These are phyloP conservation scores for Myriangium duriaei DNA, from an alignment of 2,329 filamentous ascomycete genomes.

Conservation along the genomic window DNA sequence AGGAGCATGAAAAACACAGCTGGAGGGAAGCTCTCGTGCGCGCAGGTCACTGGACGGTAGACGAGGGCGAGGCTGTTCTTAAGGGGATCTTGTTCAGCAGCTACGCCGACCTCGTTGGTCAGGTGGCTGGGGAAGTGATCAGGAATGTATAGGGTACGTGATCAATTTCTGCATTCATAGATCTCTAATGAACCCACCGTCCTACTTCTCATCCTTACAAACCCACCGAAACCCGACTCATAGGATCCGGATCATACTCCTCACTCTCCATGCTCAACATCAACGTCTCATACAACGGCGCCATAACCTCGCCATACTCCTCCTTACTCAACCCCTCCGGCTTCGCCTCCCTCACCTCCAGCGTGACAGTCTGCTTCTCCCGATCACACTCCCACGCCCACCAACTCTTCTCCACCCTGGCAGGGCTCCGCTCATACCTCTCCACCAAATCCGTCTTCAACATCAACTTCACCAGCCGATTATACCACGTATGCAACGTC, in stretches of 20 bases:
- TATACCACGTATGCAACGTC: constrained; percentile 26
- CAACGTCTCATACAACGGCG: constrained; percentile 25
- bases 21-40: constrained; percentile 60
- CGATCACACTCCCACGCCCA: constrained; percentile 28
- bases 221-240: constrained; percentile 11
- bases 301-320: constrained; percentile 26
- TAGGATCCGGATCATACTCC: constrained; percentile 27
- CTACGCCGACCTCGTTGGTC: constrained; percentile 50
- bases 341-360: constrained; percentile 19
- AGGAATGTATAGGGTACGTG: constrained; percentile 10
- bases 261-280: constrained; percentile 25
- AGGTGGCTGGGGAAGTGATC: constrained; percentile 25
- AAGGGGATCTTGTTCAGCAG: constrained; percentile 67
- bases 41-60: constrained; percentile 67
- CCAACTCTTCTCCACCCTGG: constrained; percentile 24
- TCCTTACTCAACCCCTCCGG: constrained; percentile 23
- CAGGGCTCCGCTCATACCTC: constrained; percentile 24
- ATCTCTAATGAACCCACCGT: no score
- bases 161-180: no score
- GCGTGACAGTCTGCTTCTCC: constrained; percentile 18
- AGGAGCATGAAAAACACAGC: constrained; percentile 44
- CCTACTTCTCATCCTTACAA: neutral
- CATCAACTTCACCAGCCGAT: constrained; percentile 26
- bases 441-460: constrained; percentile 30
- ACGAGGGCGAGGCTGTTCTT: constrained; percentile 65